Conservation (phyloP, 345 rosid species). For the Lepidium aucheri region DNA sequence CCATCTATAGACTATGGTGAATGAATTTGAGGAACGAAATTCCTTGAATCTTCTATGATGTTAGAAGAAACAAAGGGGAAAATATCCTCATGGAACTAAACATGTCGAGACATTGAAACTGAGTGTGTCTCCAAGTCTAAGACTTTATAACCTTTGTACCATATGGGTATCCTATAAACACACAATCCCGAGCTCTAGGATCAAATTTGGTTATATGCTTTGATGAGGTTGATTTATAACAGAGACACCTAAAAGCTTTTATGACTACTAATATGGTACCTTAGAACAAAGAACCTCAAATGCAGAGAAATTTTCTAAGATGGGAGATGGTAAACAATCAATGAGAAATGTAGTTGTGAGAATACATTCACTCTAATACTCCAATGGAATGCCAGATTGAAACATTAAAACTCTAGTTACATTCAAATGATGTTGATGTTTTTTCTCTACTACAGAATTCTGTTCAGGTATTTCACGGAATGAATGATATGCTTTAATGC, state of each 20-base stretch:
- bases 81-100: too few relatives aligned
- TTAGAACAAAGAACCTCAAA: neutral
- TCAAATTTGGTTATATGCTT: neutral
- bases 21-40: too few relatives aligned
- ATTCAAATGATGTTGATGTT: neutral
- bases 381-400: neutral
- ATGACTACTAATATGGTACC: accelerated
- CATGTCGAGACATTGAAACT: too few relatives aligned
- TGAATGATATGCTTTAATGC: neutral
- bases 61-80: too few relatives aligned
- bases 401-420: neutral
- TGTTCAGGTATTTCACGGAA: neutral
- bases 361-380: neutral
- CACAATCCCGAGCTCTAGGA: neutral
- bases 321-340: neutral
- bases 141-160: neutral
- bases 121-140: neutral
- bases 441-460: neutral
- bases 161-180: neutral
- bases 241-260: neutral
- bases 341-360: neutral
- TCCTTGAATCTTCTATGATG: too few relatives aligned
- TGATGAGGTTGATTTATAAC: neutral
- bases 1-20: too few relatives aligned
- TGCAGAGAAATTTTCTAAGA: neutral